A percentile compares a stretch with the other conserved stretches of the same genome.
Conservation (phyloP, 305 asterid genomes). For the Fraxinus albicans region DNA sequence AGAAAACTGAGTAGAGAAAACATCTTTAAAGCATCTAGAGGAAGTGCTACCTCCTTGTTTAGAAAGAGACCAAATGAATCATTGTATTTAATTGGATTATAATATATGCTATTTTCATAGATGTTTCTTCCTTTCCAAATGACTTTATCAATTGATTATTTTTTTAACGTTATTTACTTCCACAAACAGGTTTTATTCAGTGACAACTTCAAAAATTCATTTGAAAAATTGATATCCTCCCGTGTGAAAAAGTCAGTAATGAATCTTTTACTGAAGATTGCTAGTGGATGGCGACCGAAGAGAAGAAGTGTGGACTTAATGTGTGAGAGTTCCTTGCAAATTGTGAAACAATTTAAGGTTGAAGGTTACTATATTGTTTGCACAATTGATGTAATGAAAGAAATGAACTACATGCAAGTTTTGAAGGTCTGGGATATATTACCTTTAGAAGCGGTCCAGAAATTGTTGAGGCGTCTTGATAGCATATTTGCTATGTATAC, state of each 20-base stretch:
- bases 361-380: constrained; percentile 47
- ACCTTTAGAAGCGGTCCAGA: constrained; percentile 45
- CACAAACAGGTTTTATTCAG: constrained; percentile 57
- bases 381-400: constrained; percentile 52
- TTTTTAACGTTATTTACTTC: background rate
- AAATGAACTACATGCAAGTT: constrained; percentile 47
- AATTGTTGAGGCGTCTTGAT: constrained; percentile 51
- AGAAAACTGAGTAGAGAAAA: background rate
- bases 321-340: constrained; percentile 44
- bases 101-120: too few relatives aligned
- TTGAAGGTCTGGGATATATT: constrained; percentile 67
- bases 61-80: background rate
- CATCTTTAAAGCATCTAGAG: background rate
- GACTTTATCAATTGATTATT: background rate
- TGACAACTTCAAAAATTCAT: constrained; percentile 55
- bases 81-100: background rate
- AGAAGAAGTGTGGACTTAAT: constrained; percentile 42
- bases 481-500: constrained; percentile 48
- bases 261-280: constrained; percentile 48
- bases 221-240: constrained; percentile 34
- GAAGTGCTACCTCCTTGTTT: background rate
- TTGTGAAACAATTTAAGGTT: constrained; percentile 59
- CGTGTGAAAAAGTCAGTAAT: constrained; percentile 40
- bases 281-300: constrained; percentile 77
- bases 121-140: background rate